Evolutionary conservation across 306 rosid species (phyloP), one percentile per base, ranked within the genome.

Genomic region (Fragaria nilgerrensis): DNA sequence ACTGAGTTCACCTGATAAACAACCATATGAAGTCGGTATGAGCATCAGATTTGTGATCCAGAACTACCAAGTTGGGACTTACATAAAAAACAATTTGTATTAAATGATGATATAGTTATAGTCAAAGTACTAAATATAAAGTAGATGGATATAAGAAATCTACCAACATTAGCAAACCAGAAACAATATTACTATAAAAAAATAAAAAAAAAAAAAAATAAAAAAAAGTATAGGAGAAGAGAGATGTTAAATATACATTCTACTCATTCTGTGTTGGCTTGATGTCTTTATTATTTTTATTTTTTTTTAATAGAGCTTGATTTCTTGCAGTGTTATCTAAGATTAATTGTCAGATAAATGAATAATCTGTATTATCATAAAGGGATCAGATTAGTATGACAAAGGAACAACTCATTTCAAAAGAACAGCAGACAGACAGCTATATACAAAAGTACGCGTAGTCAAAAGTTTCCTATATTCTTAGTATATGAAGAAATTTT

Each of bases 1-100:
- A 92, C 98, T 81, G 90, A 88, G 85, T 95, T 95, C 86, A 95
- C 98, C 98, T 93, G 75, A n/a, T 70, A 88, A 76, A 83, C 22
- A 81, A 79, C n/a, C 17, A 75, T 44, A 76, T 32, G 49, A 22
- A 82, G 61, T 83, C 59, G 80, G 80, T 61, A 66, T 16, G 14
- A 25, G 9, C 75, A 53, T 36, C 52, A 37, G 15, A 63, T 4
- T 73, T 47, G 5, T 5, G 22, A 64, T 50, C 71, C 67, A 56
- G 65, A 9, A 68, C 17, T 73, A 25, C 0, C 29, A 61, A 61
- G 23, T 37, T 29, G 2, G 0, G 20, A 55, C 29, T 36, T 36
- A 36, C 4, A 36, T 74, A 52, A n/a, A 4, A 52, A 15, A 61
- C 64, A 49, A 71, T 44, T 49, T 49, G 45, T 5, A 17, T 27